Base-by-base conservation (phyloP, 805 yeast species). In the Yamadazyma phyllophila region DNA sequence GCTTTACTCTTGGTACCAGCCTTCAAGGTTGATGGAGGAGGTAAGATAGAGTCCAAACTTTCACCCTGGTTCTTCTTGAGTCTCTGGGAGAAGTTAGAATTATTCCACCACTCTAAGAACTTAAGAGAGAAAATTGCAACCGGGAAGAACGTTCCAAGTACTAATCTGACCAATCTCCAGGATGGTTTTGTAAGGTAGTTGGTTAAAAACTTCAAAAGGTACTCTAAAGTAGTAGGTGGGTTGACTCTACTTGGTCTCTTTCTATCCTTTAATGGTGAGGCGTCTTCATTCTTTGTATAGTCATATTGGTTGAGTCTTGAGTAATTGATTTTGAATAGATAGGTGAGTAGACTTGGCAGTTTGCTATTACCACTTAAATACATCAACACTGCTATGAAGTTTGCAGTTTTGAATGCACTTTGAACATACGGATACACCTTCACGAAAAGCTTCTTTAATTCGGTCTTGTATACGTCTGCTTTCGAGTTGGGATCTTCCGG, bases 51-150 rank as follows among this genome's bases (percentile, higher is more conserved):
- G 39, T 80, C 82, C 24, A 79, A 59, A 9, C 63, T 60, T 45
- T 73, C 71, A 10, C 74, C 69, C 41, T 69, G 69, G 39, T 72
- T 74, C 46, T 76, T 77, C 17, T 79, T 73, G 48, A 85, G 57
- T 57, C 79, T 78, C 3, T 77, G 63, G 2, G 88, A 81, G 58
- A 88, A 78, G 48, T 85, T 88, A 12, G 90, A 81, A 20, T 86
- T 78, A 49, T 82, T 81, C 95, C 96, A 91, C 97, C 97, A 91
- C 62, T 91, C 97, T 30, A 89, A 71, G 55, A 91, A 88, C 65
- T 89, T 88, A 49, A 91, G 72, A 17, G 83, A 58, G 59, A 92
- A 90, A 42, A 91, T 84, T 2, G 95, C 88, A 0, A 85, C 74
- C 0, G 97, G 97, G 65, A 92, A 80, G 37, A 82, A 61, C 2